A percentile compares a stretch with the other conserved stretches of the same genome.
These are phyloP conservation scores for Lentinula edodes DNA, from an alignment of 768 basidiomycete genomes.

Conservation along the genomic window DNA sequence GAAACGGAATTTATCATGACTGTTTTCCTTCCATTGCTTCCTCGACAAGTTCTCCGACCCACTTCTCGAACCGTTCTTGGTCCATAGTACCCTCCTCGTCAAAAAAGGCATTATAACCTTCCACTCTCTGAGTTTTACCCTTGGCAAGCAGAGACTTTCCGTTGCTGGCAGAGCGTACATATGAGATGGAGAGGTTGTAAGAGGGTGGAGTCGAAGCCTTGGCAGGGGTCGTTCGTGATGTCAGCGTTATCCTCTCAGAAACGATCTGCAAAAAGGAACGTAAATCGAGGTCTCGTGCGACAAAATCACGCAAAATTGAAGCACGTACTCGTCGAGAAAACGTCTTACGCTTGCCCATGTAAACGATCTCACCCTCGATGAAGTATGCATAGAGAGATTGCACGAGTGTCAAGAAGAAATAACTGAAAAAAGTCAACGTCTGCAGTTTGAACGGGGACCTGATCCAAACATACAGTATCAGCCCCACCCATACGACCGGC, in stretches of 20 bases:
- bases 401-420: slow-evolving; percentile 62
- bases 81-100: slow-evolving; percentile 77
- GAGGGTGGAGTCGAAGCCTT: slow-evolving; percentile 49
- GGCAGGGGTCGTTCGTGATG: slow-evolving; percentile 60
- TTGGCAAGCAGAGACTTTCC: slow-evolving; percentile 83
- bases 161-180: slow-evolving; percentile 74
- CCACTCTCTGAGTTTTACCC: slow-evolving; percentile 51
- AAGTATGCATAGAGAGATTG: slow-evolving; percentile 85
- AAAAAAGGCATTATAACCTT: slow-evolving; percentile 70
- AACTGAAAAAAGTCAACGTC: slow-evolving; percentile 38
- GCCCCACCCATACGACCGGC: slow-evolving; percentile 69
- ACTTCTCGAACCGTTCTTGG: slow-evolving; percentile 67
- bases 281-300: background rate
- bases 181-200: slow-evolving; percentile 63
- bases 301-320: background rate
- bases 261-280: slow-evolving; percentile 57
- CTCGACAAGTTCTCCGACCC: slow-evolving; percentile 74
- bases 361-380: slow-evolving; percentile 78
- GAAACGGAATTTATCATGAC: slow-evolving; percentile 19
- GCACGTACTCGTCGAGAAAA: slow-evolving; percentile 75
- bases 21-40: slow-evolving; percentile 65
- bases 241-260: slow-evolving; percentile 81
- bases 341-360: slow-evolving; percentile 85
- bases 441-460: background rate
- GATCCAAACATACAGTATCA: slow-evolving; percentile 57